A percentile compares a stretch with the other conserved stretches of the same genome.
phyloP scores from a whole-genome alignment of 805 yeast genomes.

The Ogataea parapolymorpha region DNA sequence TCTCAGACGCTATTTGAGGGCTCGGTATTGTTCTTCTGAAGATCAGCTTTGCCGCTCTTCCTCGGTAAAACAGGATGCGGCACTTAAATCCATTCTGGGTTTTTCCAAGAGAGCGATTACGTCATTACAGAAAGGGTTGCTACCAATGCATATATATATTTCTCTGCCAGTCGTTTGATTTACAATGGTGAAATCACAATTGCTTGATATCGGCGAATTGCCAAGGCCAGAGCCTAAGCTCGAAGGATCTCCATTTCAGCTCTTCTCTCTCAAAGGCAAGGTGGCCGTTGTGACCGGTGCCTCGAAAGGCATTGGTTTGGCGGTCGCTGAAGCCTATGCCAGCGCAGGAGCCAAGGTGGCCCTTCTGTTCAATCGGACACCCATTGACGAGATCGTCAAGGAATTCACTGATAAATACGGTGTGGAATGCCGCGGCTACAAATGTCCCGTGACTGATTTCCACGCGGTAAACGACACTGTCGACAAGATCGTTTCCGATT shows the following conservation, averaged over 20 bases:
- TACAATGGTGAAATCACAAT: conserved; percentile 8
- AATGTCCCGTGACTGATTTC: conserved; percentile 52
- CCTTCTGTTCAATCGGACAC: conserved; percentile 60
- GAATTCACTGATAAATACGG: conserved; percentile 54
- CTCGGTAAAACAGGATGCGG: too few species aligned
- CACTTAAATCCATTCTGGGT: neutral
- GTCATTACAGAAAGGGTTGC: conserved; percentile 6
- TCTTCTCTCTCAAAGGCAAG: conserved; percentile 77
- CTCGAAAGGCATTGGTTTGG: conserved; percentile 79
- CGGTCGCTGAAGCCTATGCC: conserved; percentile 77
- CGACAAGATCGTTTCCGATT: conserved; percentile 54
- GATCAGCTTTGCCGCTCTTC: too few species aligned
- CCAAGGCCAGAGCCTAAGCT: conserved; percentile 55
- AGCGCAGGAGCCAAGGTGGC: conserved; percentile 88
- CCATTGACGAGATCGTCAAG: conserved; percentile 62
- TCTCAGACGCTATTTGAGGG: too few species aligned
- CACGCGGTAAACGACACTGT: conserved; percentile 49
- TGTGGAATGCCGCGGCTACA: conserved; percentile 60
- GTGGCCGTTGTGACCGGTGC: conserved; percentile 84
- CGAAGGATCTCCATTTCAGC: conserved; percentile 52
- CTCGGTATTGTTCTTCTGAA: too few species aligned
- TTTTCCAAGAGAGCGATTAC: conserved; percentile 6
- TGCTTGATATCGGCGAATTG: conserved; percentile 33
- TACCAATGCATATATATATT: neutral
- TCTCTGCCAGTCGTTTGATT: neutral